Percentiles rank a stretch among this genome's conserved stretches.
Conservation (phyloP, 2,329 filamentous ascomycete species). For the Arthrinium phaeospermum region DNA sequence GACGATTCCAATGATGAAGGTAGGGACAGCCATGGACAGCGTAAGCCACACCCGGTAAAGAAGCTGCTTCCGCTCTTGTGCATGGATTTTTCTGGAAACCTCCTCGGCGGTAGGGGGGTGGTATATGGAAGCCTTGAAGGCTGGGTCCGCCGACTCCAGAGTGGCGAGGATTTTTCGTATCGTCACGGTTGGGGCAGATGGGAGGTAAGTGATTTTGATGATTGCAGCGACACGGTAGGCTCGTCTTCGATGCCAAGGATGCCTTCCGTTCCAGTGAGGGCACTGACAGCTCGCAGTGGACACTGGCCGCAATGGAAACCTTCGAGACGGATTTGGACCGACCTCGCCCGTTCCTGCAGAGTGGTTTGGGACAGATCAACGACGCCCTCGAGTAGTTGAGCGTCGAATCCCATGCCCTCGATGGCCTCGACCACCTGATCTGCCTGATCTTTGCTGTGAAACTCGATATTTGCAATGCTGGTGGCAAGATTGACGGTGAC, state of each 20-base stretch:
- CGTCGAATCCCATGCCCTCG: slow-evolving; percentile 70
- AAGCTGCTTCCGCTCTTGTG: slow-evolving; percentile 71
- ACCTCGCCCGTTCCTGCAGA: slow-evolving; percentile 45
- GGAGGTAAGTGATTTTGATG: slow-evolving; percentile 73
- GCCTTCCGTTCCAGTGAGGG: slow-evolving; percentile 58
- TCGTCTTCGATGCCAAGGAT: slow-evolving; percentile 58
- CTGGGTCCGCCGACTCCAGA: slow-evolving; percentile 69
- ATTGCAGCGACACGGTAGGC: slow-evolving; percentile 66
- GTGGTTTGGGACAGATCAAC: slow-evolving; percentile 41
- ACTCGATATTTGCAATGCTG: slow-evolving; percentile 69
- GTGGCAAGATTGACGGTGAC: slow-evolving; percentile 68
- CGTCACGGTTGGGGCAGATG: slow-evolving; percentile 71
- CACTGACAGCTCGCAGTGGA: slow-evolving; percentile 61
- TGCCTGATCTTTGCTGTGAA: slow-evolving; percentile 52
- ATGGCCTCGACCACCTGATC: slow-evolving; percentile 58
- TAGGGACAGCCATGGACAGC: slow-evolving; percentile 74
- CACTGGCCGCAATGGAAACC: slow-evolving; percentile 80
- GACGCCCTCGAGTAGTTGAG: slow-evolving; percentile 57
- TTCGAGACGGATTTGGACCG: slow-evolving; percentile 68
- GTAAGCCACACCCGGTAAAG: slow-evolving; percentile 74
- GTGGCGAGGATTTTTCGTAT: slow-evolving; percentile 74
- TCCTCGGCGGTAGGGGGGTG: slow-evolving; percentile 86
- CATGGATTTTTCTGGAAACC: slow-evolving; percentile 74
- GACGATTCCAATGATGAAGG: slow-evolving; percentile 85
- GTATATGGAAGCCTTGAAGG: slow-evolving; percentile 72